Conservation (phyloP, 495 filamentous ascomycete genomes). For the Delitschia confertaspora region DNA sequence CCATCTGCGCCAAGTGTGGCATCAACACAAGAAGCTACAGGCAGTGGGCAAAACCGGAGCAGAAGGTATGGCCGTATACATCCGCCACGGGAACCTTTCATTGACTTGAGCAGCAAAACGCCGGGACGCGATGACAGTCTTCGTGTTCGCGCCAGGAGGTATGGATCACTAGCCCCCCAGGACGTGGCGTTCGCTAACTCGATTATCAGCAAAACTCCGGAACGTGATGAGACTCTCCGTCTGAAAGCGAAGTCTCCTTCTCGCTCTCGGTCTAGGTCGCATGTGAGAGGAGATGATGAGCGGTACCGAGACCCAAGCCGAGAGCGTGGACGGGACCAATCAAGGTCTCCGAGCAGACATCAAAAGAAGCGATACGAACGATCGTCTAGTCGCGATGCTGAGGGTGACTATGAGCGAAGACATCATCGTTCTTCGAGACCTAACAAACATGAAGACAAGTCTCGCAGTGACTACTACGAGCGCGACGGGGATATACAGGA, state of each 20-base stretch:
- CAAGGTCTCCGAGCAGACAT: constrained; percentile 41
- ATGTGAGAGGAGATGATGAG: constrained; percentile 29
- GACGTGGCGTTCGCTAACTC: not conserved
- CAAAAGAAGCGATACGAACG: too few relatives aligned
- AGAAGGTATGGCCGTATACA: too few relatives aligned
- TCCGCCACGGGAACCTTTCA: too few relatives aligned
- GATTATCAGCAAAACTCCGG: constrained; percentile 11
- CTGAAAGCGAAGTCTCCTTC: constrained; percentile 12
- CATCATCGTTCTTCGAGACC: constrained; percentile 38
- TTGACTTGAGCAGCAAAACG: too few relatives aligned
- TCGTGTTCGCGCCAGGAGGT: too few relatives aligned
- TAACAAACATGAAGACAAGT: too few relatives aligned
- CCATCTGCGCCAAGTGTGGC: not conserved
- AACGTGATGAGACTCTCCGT: constrained; percentile 18
- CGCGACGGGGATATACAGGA: constrained; percentile 33
- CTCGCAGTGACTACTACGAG: constrained; percentile 42
- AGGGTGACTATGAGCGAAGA: constrained; percentile 40
- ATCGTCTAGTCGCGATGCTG: too few relatives aligned
- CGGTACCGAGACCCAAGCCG: constrained; percentile 42
- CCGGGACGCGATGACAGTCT: too few relatives aligned
- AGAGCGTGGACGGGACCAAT: constrained; percentile 52
- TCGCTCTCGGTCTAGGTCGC: constrained; percentile 14
- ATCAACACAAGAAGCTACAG: constrained; percentile 7
- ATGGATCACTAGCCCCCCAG: too few relatives aligned
- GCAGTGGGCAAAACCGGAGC: too few relatives aligned